phyloP scores from a whole-genome alignment of 768 basidiomycete species.

The Lyophyllum shimeji region DNA sequence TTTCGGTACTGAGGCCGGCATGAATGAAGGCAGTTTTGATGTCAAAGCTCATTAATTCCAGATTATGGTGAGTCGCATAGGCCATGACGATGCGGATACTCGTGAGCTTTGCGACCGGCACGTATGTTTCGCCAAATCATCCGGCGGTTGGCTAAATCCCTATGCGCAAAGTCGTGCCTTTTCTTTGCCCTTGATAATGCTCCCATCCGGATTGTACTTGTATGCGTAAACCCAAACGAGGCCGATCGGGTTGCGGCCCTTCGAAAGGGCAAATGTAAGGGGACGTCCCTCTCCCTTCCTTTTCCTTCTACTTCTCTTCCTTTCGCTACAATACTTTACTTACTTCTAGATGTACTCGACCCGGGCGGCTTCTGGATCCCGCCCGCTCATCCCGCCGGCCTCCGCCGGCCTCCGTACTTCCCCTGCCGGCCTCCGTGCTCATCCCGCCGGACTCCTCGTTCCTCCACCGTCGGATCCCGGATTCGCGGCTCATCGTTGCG shows the following conservation, averaged over 20 bases:
- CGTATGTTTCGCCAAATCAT: constrained; percentile 25
- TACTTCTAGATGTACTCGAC: too few species aligned
- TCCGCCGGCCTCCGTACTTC: too few species aligned
- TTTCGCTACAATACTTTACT: too few species aligned
- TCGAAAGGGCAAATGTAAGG: too few species aligned
- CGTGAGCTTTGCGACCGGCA: constrained; percentile 11
- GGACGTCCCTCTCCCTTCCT: too few species aligned
- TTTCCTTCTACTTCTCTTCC: too few species aligned
- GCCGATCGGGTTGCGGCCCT: constrained; percentile 15
- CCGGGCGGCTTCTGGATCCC: too few species aligned
- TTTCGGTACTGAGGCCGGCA: background rate
- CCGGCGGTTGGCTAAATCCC: constrained; percentile 19
- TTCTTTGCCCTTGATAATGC: constrained; percentile 15
- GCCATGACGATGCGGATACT: background rate
- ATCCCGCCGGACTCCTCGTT: too few species aligned
- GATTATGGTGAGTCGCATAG: background rate
- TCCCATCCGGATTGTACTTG: constrained; percentile 36
- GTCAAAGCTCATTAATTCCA: background rate
- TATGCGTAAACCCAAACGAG: constrained; percentile 28
- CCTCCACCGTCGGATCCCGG: too few species aligned
- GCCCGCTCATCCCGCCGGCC: too few species aligned
- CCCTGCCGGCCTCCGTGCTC: too few species aligned
- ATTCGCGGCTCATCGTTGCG: too few species aligned
- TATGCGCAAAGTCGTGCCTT: constrained; percentile 16
- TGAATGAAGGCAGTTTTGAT: background rate